These are phyloP conservation scores for Candida tetrigidarum DNA, from an alignment of 1,139 yeast species.

Conservation along the genomic window DNA sequence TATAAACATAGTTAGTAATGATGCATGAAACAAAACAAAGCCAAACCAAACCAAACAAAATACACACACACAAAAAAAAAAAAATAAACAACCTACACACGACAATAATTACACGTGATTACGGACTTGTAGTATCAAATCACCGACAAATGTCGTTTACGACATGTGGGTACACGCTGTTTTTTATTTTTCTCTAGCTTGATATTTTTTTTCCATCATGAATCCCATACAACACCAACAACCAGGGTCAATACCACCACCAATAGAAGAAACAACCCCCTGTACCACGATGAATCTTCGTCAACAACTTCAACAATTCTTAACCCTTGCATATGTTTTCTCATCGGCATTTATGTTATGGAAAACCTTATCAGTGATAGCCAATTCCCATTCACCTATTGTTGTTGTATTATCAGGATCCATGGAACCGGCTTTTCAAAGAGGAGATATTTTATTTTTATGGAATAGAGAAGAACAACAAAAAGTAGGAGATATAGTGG, in stretches of 20 bases:
- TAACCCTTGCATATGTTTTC: conserved; percentile 76
- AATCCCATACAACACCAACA: background rate
- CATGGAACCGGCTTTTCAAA: conserved; percentile 99
- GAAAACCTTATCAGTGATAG: conserved; percentile 77
- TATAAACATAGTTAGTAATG: background rate
- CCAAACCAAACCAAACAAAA: too few species aligned
- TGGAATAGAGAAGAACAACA: conserved; percentile 80
- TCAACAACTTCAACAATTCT: conserved; percentile 55
- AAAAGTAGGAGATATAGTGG: conserved; percentile 93
- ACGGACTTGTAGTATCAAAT: background rate
- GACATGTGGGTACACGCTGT: background rate
- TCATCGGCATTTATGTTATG: conserved; percentile 92
- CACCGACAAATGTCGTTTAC: background rate
- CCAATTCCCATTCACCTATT: conserved; percentile 90
- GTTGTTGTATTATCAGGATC: conserved; percentile 98
- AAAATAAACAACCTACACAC: too few species aligned
- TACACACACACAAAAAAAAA: too few species aligned
- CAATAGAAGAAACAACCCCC: background rate
- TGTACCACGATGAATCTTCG: conserved; percentile 43
- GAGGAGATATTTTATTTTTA: conserved; percentile 91
- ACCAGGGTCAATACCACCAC: too few species aligned
- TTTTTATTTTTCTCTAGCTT: background rate
- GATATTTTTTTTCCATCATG: background rate
- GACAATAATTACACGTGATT: background rate
- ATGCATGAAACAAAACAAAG: background rate